A percentile compares a stretch with the other conserved stretches of the same genome.
Conservation (phyloP, 306 rosid species). For the Begonia peltatifolia region DNA sequence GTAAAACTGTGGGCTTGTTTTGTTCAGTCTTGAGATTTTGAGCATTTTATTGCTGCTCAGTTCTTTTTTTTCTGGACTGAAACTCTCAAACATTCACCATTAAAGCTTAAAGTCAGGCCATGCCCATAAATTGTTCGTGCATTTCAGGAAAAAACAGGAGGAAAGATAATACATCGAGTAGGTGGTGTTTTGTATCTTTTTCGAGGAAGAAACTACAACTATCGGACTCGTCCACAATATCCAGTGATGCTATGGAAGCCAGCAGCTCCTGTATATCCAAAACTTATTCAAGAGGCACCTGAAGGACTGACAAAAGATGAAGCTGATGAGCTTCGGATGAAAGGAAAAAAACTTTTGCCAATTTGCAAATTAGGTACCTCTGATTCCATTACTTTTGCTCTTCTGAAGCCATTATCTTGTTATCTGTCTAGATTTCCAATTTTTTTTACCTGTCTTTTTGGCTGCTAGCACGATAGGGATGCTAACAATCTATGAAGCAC, state of each 20-base stretch:
- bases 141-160: constrained; percentile 73
- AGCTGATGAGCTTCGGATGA: constrained; percentile 48
- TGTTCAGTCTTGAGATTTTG: too few species aligned
- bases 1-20: too few species aligned
- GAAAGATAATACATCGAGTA: constrained; percentile 70
- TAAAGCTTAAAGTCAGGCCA: too few species aligned
- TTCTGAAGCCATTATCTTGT: neutral
- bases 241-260: constrained; percentile 99
- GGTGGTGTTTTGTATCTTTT: constrained; percentile 82
- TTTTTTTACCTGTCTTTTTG: neutral
- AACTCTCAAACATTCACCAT: too few species aligned
- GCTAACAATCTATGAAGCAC: too few species aligned
- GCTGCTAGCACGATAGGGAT: too few species aligned
- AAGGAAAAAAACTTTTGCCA: constrained; percentile 71
- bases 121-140: constrained; percentile 4
- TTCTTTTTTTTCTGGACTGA: too few species aligned
- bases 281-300: constrained; percentile 90
- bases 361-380: constrained; percentile 77
- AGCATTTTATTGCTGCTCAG: too few species aligned
- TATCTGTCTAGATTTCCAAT: neutral
- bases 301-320: constrained; percentile 71
- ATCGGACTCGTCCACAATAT: constrained; percentile 72
- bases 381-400: constrained; percentile 4
- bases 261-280: constrained; percentile 85
- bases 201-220: constrained; percentile 84